Conservation (phyloP, 495 filamentous ascomycete species). For the Penicillium ochrochloron region DNA sequence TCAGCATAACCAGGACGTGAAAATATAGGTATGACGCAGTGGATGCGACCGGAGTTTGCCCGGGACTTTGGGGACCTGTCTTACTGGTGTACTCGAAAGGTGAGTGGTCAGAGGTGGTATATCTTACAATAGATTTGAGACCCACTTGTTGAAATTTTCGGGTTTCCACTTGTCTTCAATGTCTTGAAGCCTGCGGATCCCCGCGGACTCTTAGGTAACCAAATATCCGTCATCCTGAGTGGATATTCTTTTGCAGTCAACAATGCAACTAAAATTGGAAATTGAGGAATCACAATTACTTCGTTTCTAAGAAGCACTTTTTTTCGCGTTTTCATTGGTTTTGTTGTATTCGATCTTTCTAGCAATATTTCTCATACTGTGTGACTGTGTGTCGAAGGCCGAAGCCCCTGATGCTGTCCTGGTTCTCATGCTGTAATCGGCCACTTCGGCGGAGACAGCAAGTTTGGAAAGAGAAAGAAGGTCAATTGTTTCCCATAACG, state of each 20-base stretch:
- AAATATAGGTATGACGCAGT: not conserved
- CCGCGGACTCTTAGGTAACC: not conserved
- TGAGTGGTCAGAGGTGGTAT: not conserved
- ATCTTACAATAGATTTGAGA: not conserved
- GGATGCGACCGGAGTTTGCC: not conserved
- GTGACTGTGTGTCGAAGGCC: not conserved
- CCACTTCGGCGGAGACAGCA: slow-evolving; percentile 12
- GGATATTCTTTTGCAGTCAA: not conserved
- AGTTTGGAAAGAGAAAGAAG: slow-evolving; percentile 17
- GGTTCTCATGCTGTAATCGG: slow-evolving; percentile 12
- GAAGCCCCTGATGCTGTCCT: slow-evolving; percentile 12
- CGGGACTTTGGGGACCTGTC: not conserved
- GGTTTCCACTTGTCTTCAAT: slow-evolving; percentile 9
- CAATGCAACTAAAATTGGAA: not conserved
- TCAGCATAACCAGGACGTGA: not conserved
- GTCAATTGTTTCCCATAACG: not conserved
- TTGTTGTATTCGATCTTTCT: not conserved
- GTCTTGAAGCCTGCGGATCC: slow-evolving; percentile 8
- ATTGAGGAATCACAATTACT: not conserved
- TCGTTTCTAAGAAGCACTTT: not conserved
- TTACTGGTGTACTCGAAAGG: not conserved
- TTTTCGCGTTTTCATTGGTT: not conserved
- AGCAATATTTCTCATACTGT: not conserved
- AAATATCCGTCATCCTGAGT: not conserved
- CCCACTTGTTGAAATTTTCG: slow-evolving; percentile 12